Evolutionary conservation across 176 grass and related monocot species (phyloP).

Genomic region (Thalia dealbata): DNA sequence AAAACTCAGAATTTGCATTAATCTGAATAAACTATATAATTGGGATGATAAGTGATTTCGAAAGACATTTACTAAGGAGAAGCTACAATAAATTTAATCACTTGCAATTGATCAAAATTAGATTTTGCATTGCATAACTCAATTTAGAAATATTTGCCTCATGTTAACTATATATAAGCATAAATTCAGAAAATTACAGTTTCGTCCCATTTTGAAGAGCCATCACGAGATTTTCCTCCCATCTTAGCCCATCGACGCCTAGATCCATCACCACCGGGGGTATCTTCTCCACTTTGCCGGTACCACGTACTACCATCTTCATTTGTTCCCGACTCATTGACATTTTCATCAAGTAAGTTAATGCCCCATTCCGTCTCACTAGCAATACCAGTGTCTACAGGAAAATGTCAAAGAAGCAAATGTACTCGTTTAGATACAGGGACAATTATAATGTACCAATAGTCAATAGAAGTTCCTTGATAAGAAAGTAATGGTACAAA

Average conservation of each 20-base stretch:
- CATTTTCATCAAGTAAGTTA: constrained; percentile 74
- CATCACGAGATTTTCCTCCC: constrained; percentile 76
- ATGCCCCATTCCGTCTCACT: constrained; percentile 99
- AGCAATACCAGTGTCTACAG: constrained; percentile 98
- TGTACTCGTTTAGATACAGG: constrained; percentile 32
- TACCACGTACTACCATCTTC: constrained; percentile 97
- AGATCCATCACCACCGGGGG: constrained; percentile 63
- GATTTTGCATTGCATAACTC: background rate
- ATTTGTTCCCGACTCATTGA: constrained; percentile 69
- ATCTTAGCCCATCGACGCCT: constrained; percentile 87
- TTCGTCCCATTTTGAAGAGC: constrained; percentile 77
- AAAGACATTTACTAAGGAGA: background rate
- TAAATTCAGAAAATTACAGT: constrained; percentile 43
- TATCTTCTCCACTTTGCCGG: constrained; percentile 79
- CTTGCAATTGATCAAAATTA: background rate
- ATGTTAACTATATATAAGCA: constrained; percentile 6
- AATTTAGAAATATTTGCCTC: too few species aligned
- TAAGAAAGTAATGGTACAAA: constrained; percentile 3
- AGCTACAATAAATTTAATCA: background rate
- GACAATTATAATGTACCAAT: background rate
- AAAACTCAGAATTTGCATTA: background rate
- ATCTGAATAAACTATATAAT: background rate
- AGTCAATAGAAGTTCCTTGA: background rate
- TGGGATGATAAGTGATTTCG: background rate
- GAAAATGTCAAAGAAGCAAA: constrained; percentile 47